These are phyloP conservation scores for Aspergillus nidulans DNA, from an alignment of 495 filamentous ascomycete species.

Conservation along the genomic window DNA sequence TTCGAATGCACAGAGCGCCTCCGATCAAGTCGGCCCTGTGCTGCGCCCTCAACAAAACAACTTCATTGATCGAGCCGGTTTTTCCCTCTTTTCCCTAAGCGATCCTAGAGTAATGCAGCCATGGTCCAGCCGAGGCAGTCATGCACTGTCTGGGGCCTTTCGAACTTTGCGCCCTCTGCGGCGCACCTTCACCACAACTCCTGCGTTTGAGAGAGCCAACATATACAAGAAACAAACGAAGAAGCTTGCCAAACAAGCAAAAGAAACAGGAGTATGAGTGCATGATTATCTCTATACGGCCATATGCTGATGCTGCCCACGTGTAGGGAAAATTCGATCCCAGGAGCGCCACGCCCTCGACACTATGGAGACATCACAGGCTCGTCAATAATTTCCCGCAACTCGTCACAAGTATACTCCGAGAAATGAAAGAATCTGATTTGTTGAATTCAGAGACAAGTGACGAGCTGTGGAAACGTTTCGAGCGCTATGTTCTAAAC, in stretches of 20 bases:
- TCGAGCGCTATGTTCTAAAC: conserved; percentile 34
- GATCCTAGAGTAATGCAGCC: conserved; percentile 28
- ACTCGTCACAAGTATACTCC: conserved; percentile 25
- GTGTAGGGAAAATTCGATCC: neutral
- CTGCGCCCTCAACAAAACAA: neutral
- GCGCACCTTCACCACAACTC: conserved; percentile 33
- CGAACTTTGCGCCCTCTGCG: conserved; percentile 22
- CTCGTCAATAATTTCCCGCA: conserved; percentile 24
- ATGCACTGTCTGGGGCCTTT: conserved; percentile 32
- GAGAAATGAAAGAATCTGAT: conserved; percentile 19
- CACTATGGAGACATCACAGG: neutral
- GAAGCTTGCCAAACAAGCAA: conserved; percentile 16
- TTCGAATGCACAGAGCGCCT: conserved; percentile 3
- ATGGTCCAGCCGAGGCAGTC: conserved; percentile 35
- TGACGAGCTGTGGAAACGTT: conserved; percentile 25
- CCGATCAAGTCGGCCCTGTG: neutral
- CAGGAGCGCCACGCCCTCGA: neutral
- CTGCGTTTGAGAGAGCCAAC: conserved; percentile 20
- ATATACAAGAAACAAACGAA: neutral
- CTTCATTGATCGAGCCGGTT: neutral
- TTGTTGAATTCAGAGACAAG: conserved; percentile 7
- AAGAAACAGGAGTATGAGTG: neutral
- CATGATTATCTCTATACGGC: neutral
- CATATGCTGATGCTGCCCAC: neutral
- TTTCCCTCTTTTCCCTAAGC: conserved; percentile 4